Evolutionary conservation across 495 filamentous ascomycete species (phyloP), one percentile per base, ranked within the genome.

Genomic region (Polyplosphaeria fusca): DNA sequence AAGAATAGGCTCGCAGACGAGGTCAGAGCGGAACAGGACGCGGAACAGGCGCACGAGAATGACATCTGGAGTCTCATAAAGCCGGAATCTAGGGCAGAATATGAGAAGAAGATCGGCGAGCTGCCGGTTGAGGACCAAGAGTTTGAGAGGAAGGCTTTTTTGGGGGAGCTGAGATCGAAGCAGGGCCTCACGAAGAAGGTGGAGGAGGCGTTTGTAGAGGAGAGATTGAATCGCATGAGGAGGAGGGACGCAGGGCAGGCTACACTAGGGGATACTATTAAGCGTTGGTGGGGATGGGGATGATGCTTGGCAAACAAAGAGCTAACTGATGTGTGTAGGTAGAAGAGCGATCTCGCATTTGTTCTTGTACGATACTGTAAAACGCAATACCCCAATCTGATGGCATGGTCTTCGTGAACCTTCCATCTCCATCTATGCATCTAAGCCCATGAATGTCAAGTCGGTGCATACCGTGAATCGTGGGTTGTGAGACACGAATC

Each of bases 241-340:
- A 55, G 71, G 45, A 64, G 58, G 52, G 70, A 68, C 42, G 35
- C 55, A 7, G 71, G 71, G 2, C 62, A 66, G 48, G 71, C 68
- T 24, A 67, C 67, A 12, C 44, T 71, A 1, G 68, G 71, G 4
- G 71, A 73, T 59, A 65, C 45, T 2, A 65, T 73, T 16, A 73
- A 72, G 55, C 59, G 56, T 22, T 57, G 51, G 27, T 71, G 66
- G 67, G 70, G 70, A 1, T 71, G 67, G 69, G 44, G 44, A 16
- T 59, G 42, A 57, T n/a, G n/a, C n/a, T n/a, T n/a, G n/a, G n/a
- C n/a, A n/a, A n/a, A n/a, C n/a, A n/a, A n/a, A n/a, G n/a, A n/a
- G n/a, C n/a, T n/a, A n/a, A n/a, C n/a, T n/a, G n/a, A n/a, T n/a
- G n/a, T n/a, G n/a, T n/a, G n/a, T n/a, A n/a, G n/a, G n/a, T n/a